phyloP scores from a whole-genome alignment of 2,329 filamentous ascomycete species.

The Aspergillus calidoustus region DNA sequence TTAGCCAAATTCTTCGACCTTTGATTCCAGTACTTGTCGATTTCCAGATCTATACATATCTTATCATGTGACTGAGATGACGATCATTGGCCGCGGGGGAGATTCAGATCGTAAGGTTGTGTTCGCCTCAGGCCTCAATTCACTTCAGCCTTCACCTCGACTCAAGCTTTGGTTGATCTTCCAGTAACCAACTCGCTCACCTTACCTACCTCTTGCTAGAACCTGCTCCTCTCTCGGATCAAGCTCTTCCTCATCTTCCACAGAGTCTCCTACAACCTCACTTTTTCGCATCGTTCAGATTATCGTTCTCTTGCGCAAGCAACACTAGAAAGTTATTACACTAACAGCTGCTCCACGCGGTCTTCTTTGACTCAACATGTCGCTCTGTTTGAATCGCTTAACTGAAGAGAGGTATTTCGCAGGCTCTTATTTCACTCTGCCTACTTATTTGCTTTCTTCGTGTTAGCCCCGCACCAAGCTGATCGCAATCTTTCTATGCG shows the following conservation, averaged over 20 bases:
- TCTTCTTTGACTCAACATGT: constrained; percentile 59
- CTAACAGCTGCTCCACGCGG: neutral
- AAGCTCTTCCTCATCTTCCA: neutral
- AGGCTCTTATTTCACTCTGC: neutral
- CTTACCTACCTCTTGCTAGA: neutral
- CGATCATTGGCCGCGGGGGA: constrained; percentile 3
- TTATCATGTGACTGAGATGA: constrained; percentile 6
- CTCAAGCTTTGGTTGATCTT: neutral
- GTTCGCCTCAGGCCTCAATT: constrained; percentile 4
- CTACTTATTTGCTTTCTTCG: neutral
- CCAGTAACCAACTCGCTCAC: neutral
- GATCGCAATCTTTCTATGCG: constrained; percentile 21
- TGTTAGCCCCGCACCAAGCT: constrained; percentile 3
- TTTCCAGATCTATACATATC: neutral
- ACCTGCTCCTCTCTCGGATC: neutral
- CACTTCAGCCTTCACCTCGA: neutral
- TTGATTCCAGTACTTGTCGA: neutral
- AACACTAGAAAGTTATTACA: neutral
- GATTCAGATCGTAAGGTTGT: constrained; percentile 5
- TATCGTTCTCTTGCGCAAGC: neutral
- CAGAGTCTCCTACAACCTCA: neutral
- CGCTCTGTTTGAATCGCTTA: constrained; percentile 84
- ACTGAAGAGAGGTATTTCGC: constrained; percentile 79
- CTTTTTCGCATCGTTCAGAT: neutral
- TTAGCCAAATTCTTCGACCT: neutral